A percentile compares a stretch with the other conserved stretches of the same genome.
phyloP scores from a whole-genome alignment of 495 filamentous ascomycete genomes.

The Lophium mytilinum region DNA sequence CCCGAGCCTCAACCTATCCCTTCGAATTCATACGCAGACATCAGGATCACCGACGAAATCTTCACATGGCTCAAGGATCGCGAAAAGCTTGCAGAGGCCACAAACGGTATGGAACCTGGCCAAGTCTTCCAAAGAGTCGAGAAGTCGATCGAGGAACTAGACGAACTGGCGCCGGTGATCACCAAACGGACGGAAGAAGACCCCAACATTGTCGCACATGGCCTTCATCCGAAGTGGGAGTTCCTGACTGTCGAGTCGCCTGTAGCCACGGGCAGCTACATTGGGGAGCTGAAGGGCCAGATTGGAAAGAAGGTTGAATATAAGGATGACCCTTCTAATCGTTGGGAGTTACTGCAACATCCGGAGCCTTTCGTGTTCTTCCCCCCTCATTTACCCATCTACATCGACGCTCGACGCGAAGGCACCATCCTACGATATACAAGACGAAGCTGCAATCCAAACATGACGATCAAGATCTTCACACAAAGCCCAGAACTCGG shows the following conservation, averaged over 20 bases:
- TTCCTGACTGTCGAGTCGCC: conserved; percentile 56
- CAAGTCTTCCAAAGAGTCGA: conserved; percentile 53
- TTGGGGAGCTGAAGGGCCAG: conserved; percentile 82
- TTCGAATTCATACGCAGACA: conserved; percentile 58
- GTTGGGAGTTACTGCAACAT: conserved; percentile 66
- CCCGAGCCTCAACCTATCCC: conserved; percentile 50
- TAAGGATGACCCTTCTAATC: conserved; percentile 59
- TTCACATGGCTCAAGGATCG: conserved; percentile 65
- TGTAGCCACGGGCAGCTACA: conserved; percentile 56
- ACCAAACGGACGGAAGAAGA: conserved; percentile 42
- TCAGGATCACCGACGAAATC: conserved; percentile 58
- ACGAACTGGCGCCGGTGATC: conserved; percentile 39
- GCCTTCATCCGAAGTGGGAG: conserved; percentile 55
- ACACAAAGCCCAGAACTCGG: conserved; percentile 52
- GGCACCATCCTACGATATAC: conserved; percentile 78
- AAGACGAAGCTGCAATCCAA: conserved; percentile 81
- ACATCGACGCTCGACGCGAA: conserved; percentile 81
- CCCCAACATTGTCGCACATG: conserved; percentile 36
- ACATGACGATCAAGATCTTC: conserved; percentile 72
- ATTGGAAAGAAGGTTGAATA: conserved; percentile 76
- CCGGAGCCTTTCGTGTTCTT: conserved; percentile 53
- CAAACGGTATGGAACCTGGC: conserved; percentile 23
- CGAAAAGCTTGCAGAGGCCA: conserved; percentile 40
- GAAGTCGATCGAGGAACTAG: conserved; percentile 46
- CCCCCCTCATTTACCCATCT: conserved; percentile 49